Evolutionary conservation across 2,329 filamentous ascomycete genomes (phyloP), one percentile per base, ranked within the genome.

Genomic region (Gyromitra esculenta): DNA sequence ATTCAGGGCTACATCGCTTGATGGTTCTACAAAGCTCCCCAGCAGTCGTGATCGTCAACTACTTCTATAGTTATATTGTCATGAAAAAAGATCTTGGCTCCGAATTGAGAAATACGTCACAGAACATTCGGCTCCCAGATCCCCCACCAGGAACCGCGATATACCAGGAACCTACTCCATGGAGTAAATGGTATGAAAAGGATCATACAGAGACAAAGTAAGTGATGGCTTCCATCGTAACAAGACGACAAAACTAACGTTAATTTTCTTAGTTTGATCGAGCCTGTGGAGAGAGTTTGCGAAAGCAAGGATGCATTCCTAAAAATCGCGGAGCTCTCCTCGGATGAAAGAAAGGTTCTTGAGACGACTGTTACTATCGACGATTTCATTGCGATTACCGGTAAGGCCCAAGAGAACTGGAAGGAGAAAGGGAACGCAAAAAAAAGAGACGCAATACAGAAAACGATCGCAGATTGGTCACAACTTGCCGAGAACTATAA

Each of bases 401-500:
- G 6, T 9, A 56, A 56, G 25, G 52, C 52, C 9, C 52, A 56
- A 56, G 52, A 56, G 8, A 56, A 18, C 52, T 56, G 52, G 52
- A 56, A 56, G 25, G 11, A 6, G 31, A 31, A 13, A 18, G 35
- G 31, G 21, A 21, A 56, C 21, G 52, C 25, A 56, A 56, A 56
- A 56, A 56, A 6, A 15, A 56, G 52, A 35, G 8, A 56, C 13
- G 25, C 52, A 8, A 56, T 56, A 56, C 52, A 56, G 52, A 56
- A 56, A 31, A 56, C 52, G 21, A 18, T 56, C 21, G 7, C 52
- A 31, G 21, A 56, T 35, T 56, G 52, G 52, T 56, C 52, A 31
- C 52, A 56, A 31, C 52, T 56, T 35, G 52, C 52, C 52, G 52
- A 56, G 18, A 64, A 18, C 25, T 65, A 52, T 18, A 65, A 35